phyloP scores from a whole-genome alignment of 257 asterid species.

The Ocimum tenuiflorum region DNA sequence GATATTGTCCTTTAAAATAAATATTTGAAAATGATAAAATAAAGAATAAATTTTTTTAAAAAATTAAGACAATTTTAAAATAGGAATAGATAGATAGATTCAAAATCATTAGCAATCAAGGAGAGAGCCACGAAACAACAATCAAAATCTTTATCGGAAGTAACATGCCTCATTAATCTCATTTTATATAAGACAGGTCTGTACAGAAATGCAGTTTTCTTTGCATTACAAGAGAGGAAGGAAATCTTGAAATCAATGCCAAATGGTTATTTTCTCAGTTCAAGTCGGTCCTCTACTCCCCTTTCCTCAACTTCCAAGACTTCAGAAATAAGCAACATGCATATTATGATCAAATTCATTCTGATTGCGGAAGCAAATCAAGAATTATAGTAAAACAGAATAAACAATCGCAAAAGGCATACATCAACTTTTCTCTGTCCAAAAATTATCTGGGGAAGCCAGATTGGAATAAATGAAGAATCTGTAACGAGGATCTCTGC shows the following conservation, averaged over 20 bases:
- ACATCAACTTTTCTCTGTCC: conserved; percentile 19
- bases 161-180: too few relatives aligned
- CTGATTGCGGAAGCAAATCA: conserved; percentile 11
- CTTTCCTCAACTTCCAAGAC: not conserved
- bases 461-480: conserved; percentile 16
- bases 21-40: too few relatives aligned
- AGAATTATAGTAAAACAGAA: conserved; percentile 4
- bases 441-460: conserved; percentile 22
- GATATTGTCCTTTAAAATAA: too few relatives aligned
- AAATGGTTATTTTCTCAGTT: not conserved
- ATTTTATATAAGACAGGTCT: not conserved
- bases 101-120: too few relatives aligned
- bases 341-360: conserved; percentile 9
- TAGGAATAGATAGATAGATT: too few relatives aligned
- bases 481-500: conserved; percentile 15
- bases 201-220: not conserved
- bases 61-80: too few relatives aligned
- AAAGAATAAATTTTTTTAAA: too few relatives aligned
- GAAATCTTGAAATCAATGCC: not conserved
- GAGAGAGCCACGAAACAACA: too few relatives aligned
- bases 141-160: too few relatives aligned
- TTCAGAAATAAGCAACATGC: not conserved
- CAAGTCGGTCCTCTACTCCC: not conserved
- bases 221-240: not conserved
- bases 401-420: conserved; percentile 19